Percentiles rank a stretch among this genome's conserved stretches.
phyloP scores from a whole-genome alignment of 2,329 filamentous ascomycete genomes.

The Fusarium vanettenii region DNA sequence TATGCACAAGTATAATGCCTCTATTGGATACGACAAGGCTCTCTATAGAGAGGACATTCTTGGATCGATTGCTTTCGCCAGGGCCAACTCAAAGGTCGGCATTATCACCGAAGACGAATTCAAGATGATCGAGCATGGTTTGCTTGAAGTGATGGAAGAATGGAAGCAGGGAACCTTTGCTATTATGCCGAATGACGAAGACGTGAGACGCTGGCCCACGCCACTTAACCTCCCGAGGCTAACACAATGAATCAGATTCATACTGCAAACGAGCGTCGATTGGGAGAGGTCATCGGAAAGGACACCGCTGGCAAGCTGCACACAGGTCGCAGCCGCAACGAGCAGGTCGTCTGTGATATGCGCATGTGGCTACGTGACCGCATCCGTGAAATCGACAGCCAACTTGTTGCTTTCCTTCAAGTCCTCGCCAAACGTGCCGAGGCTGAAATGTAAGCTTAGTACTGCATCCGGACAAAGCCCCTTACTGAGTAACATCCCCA shows the following conservation, averaged over 20 bases:
- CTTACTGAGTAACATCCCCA: constrained; percentile 36
- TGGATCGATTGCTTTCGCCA: constrained; percentile 83
- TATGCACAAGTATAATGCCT: constrained; percentile 86
- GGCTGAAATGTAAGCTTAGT: constrained; percentile 49
- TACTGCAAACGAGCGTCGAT: constrained; percentile 65
- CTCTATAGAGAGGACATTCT: constrained; percentile 85
- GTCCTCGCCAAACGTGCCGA: constrained; percentile 39
- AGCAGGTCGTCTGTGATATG: constrained; percentile 81
- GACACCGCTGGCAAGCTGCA: constrained; percentile 78
- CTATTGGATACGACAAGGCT: constrained; percentile 80
- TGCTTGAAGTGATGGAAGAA: constrained; percentile 70
- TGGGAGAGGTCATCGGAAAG: constrained; percentile 77
- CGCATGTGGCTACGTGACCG: constrained; percentile 67
- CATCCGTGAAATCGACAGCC: constrained; percentile 38
- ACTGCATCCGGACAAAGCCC: constrained; percentile 24
- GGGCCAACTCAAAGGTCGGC: constrained; percentile 80
- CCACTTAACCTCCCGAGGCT: constrained; percentile 21
- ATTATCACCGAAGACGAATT: constrained; percentile 82
- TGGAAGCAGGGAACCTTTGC: constrained; percentile 64
- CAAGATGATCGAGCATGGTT: constrained; percentile 76
- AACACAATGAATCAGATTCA: constrained; percentile 52
- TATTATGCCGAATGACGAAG: constrained; percentile 66
- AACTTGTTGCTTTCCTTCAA: constrained; percentile 41
- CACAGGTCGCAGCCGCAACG: constrained; percentile 76
- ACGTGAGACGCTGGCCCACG: constrained; percentile 50